Evolutionary conservation across 2,329 filamentous ascomycete genomes (phyloP).

Genomic region (Coniella lustricola): DNA sequence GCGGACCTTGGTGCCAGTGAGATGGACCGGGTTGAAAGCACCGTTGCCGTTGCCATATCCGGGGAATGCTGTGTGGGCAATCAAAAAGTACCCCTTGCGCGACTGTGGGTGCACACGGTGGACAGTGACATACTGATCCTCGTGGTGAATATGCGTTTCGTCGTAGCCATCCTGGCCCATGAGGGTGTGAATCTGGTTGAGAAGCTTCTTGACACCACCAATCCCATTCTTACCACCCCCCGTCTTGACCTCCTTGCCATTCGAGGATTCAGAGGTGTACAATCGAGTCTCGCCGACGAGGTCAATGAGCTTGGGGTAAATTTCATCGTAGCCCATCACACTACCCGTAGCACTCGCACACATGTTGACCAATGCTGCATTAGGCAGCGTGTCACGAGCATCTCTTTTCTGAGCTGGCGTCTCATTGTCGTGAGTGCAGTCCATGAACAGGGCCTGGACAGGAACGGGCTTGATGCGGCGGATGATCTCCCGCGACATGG

Average conservation of each 20-base stretch:
- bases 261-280: slow-evolving; percentile 73
- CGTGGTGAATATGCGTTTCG: slow-evolving; percentile 94
- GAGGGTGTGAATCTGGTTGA: slow-evolving; percentile 89
- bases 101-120: slow-evolving; percentile 90
- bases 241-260: slow-evolving; percentile 49
- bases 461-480: slow-evolving; percentile 79
- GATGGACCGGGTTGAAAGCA: slow-evolving; percentile 68
- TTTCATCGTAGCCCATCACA: slow-evolving; percentile 96
- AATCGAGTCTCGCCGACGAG: slow-evolving; percentile 81
- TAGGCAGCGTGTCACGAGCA: slow-evolving; percentile 87
- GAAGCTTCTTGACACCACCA: slow-evolving; percentile 79
- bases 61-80: slow-evolving; percentile 93
- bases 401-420: slow-evolving; percentile 92
- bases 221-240: slow-evolving; percentile 76
- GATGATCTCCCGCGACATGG: slow-evolving; percentile 55
- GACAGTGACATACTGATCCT: slow-evolving; percentile 92
- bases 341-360: slow-evolving; percentile 91
- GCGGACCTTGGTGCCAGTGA: slow-evolving; percentile 78
- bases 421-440: slow-evolving; percentile 98
- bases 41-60: slow-evolving; percentile 82
- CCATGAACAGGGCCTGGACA: slow-evolving; percentile 94
- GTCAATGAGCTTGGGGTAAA: slow-evolving; percentile 90
- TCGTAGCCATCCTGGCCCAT: slow-evolving; percentile 95
- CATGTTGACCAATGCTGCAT: slow-evolving; percentile 91
- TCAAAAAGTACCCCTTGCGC: slow-evolving; percentile 87